Conservation (phyloP, 257 asterid species). For the Solanum lycopersicoides region DNA sequence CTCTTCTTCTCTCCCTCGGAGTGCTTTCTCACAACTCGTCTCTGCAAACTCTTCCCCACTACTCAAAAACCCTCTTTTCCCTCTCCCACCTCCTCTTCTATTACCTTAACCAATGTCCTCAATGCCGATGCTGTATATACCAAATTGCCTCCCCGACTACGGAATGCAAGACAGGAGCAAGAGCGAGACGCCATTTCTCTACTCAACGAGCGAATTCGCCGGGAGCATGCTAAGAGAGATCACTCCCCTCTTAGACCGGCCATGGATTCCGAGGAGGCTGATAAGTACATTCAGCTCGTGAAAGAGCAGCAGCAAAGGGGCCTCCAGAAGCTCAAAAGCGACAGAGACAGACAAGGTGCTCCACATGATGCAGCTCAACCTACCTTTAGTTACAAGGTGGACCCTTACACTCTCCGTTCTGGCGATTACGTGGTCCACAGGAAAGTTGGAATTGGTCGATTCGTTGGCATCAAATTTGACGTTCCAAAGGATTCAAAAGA, state of each 20-base stretch:
- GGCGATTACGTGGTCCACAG: conserved; percentile 94
- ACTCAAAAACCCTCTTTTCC: neutral
- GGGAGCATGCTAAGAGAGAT: conserved; percentile 67
- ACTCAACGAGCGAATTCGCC: conserved; percentile 63
- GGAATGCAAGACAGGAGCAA: conserved; percentile 16
- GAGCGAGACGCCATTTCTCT: conserved; percentile 52
- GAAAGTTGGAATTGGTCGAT: conserved; percentile 83
- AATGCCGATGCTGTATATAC: conserved; percentile 3
- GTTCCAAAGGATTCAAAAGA: conserved; percentile 38
- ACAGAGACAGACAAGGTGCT: conserved; percentile 8
- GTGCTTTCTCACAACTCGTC: neutral
- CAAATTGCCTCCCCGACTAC: conserved; percentile 8
- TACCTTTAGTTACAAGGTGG: conserved; percentile 57
- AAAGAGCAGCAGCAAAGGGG: conserved; percentile 94
- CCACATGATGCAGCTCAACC: conserved; percentile 5
- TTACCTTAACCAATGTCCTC: neutral
- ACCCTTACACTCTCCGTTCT: conserved; percentile 67
- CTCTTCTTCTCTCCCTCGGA: neutral
- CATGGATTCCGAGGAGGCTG: conserved; percentile 75
- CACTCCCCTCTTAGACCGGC: conserved; percentile 33
- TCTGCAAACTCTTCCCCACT: neutral
- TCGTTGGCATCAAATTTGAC: conserved; percentile 66
- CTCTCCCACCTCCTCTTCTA: neutral
- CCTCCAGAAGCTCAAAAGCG: conserved; percentile 71
- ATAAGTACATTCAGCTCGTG: conserved; percentile 67